Evolutionary conservation across 495 filamentous ascomycete genomes (phyloP).

Genomic region (Astrothelium macrocarpum): DNA sequence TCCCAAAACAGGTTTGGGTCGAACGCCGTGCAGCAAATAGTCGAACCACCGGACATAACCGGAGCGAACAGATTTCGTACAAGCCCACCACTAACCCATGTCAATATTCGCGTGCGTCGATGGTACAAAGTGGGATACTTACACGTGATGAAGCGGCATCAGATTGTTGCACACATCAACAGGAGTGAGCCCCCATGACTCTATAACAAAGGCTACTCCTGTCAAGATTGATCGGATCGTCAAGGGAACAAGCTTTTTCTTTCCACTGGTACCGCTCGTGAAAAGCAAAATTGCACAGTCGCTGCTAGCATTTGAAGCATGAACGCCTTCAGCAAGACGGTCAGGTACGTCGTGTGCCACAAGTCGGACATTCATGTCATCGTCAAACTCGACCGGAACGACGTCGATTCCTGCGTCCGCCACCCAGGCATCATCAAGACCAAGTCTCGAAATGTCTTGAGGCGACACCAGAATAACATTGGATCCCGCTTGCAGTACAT

Average conservation of each 20-base stretch:
- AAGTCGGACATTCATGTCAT: background rate
- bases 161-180: conserved; percentile 37
- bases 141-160: conserved; percentile 42
- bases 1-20: conserved; percentile 43
- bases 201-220: conserved; percentile 34
- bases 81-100: conserved; percentile 10
- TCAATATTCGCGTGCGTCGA: background rate
- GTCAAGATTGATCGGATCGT: conserved; percentile 31
- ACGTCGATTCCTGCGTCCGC: conserved; percentile 8
- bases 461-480: conserved; percentile 8
- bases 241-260: conserved; percentile 39
- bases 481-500: conserved; percentile 13
- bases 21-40: conserved; percentile 38
- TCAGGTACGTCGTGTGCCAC: background rate
- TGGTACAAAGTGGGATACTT: conserved; percentile 10
- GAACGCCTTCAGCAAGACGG: background rate
- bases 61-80: conserved; percentile 20
- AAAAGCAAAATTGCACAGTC: conserved; percentile 38
- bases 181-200: conserved; percentile 32
- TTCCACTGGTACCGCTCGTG: conserved; percentile 41
- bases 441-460: conserved; percentile 9
- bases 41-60: conserved; percentile 22
- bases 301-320: conserved; percentile 8
- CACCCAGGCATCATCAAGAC: conserved; percentile 9
- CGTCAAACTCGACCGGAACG: conserved; percentile 4